Base-by-base conservation (phyloP, 148 eudicot genomes). In the Polygonum aviculare region DNA sequence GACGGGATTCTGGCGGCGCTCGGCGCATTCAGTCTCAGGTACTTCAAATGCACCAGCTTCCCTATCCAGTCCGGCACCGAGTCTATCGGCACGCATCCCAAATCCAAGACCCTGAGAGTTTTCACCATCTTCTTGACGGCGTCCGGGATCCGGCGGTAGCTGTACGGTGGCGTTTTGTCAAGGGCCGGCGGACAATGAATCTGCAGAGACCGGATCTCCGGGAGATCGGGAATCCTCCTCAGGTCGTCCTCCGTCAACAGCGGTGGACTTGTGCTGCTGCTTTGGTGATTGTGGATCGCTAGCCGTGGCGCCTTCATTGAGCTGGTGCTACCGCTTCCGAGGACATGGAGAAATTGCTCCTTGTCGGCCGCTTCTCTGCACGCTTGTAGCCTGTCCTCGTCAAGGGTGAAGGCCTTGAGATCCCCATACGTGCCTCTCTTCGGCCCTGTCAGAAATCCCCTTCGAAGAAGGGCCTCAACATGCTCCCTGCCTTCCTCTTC, bases 401-500 rank as follows among this genome's bases (percentile, higher is more conserved):
- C 38, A 52, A 62, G 57, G 8, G 1, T n/a, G 71, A 65, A 81
- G 49, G 60, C 74, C 70, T 81, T 81, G 50, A 57, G 57, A 65
- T 39, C 6, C 22, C 36, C 73, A 40, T 59, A 41, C 2, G 47
- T 38, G 39, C 75, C 59, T 47, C 2, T 69, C 15, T 22, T 33
- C 40, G n/a, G 33, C 35, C 6, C 59, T 14, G 73, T 33, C 72
- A 81, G 69, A 67, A 55, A 55, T 12, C 62, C 57, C 9, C 39
- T 11, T 2, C 49, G 5, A 21, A 52, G 70, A 54, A 81, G 52
- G 16, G 39, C 3, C 10, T 81, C 16, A 51, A 81, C 51, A 57
- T 69, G 40, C 2, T 74, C 62, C 80, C 70, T 36, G 14, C 83
- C 83, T 41, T 51, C 26, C 67, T 78, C 80, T 62, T 81, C 83